These are phyloP conservation scores for Talaromyces albobiverticillius DNA, from an alignment of 2,329 filamentous ascomycete genomes.

Conservation along the genomic window DNA sequence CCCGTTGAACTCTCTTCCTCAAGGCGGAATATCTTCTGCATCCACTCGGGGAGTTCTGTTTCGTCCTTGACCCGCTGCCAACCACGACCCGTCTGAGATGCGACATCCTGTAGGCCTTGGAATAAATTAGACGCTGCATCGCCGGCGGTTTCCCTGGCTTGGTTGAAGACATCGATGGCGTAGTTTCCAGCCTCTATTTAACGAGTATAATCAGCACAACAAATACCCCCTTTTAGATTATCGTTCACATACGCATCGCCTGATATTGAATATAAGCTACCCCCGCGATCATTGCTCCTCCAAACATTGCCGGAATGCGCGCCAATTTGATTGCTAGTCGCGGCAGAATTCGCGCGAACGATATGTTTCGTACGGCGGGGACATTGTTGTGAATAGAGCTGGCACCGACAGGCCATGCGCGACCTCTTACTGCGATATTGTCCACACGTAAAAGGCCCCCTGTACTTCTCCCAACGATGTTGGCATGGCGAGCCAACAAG, in stretches of 20 bases:
- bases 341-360: slow-evolving; percentile 70
- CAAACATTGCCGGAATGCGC: slow-evolving; percentile 85
- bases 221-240: not conserved
- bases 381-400: slow-evolving; percentile 78
- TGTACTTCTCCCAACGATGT: slow-evolving; percentile 59
- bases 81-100: slow-evolving; percentile 73
- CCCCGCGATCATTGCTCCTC: slow-evolving; percentile 80
- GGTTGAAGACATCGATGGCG: slow-evolving; percentile 70
- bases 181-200: slow-evolving; percentile 71
- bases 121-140: slow-evolving; percentile 68
- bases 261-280: slow-evolving; percentile 95
- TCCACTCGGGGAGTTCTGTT: slow-evolving; percentile 71
- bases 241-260: slow-evolving; percentile 67
- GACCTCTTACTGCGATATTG: slow-evolving; percentile 59
- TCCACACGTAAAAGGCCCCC: slow-evolving; percentile 68
- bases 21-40: slow-evolving; percentile 67
- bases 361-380: slow-evolving; percentile 61
- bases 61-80: slow-evolving; percentile 82
- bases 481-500: slow-evolving; percentile 60
- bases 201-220: slow-evolving; percentile 5
- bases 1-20: slow-evolving; percentile 59
- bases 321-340: slow-evolving; percentile 88
- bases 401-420: slow-evolving; percentile 71
- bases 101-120: slow-evolving; percentile 69
- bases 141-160: slow-evolving; percentile 68